A percentile compares a stretch with the other conserved stretches of the same genome.
phyloP scores from a whole-genome alignment of 108 stramenopile genomes.

The Pseudonitzschia delicatissima region DNA sequence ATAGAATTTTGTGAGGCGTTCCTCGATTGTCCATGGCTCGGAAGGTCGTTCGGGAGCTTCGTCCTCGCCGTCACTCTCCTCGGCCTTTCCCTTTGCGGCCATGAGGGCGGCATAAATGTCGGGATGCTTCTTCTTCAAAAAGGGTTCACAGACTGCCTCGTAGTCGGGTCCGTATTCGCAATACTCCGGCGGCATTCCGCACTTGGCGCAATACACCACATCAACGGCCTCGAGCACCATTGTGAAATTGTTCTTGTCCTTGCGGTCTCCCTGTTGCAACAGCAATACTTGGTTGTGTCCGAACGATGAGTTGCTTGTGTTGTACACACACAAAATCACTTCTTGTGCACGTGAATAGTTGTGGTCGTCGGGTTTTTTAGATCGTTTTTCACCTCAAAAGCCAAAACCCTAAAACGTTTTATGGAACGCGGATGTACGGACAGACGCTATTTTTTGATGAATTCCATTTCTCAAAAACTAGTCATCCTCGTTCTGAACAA shows the following conservation, averaged over 20 bases:
- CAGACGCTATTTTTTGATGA: too few species aligned
- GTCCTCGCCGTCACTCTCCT: conserved; percentile 8
- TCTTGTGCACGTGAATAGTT: too few species aligned
- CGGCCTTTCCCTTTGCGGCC: conserved; percentile 7
- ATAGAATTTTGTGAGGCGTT: conserved; percentile 81
- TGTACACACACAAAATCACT: too few species aligned
- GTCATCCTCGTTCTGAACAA: too few species aligned
- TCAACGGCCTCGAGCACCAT: conserved; percentile 17
- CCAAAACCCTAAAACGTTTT: too few species aligned
- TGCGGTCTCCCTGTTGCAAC: too few species aligned
- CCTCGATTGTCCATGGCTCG: conserved; percentile 75
- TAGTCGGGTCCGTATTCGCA: conserved; percentile 94
- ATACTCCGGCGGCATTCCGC: conserved; percentile 96
- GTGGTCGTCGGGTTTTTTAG: too few species aligned
- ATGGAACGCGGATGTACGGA: too few species aligned
- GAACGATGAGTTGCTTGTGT: too few species aligned
- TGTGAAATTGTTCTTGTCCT: background rate
- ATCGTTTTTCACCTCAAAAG: too few species aligned
- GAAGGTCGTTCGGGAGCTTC: conserved; percentile 27
- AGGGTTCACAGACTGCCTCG: conserved; percentile 78
- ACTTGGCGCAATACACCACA: conserved; percentile 87
- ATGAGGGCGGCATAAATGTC: conserved; percentile 43
- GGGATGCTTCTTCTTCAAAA: conserved; percentile 70
- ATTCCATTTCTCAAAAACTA: too few species aligned
- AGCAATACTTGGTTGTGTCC: too few species aligned